Base-by-base conservation (phyloP, 139 green algal species). In the Micractinium conductrix region DNA sequence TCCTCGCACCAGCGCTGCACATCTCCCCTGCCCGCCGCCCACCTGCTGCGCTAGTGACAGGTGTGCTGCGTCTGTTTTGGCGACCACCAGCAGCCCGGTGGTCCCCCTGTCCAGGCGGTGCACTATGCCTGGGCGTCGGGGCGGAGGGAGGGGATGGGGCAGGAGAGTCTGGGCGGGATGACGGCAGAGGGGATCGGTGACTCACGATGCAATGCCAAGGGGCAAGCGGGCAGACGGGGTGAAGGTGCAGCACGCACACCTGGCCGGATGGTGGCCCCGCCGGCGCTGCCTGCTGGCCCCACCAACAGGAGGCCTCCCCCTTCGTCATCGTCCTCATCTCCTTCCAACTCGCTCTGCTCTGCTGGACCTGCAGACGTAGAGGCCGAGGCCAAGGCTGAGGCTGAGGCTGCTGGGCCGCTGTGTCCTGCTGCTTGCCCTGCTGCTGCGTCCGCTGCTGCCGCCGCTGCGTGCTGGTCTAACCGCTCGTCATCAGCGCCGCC, bases 81-180 rank as follows among this genome's bases (percentile, higher is more conserved):
- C 96, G 45, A 99, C 91, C 68, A 99, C 96, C 86, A 99, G 79
- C 40, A 99, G 87, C 0, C 96, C 96, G 42, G 92, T 97, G 33
- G 96, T 98, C 79, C 95, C 96, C 80, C 95, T 96, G 91, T 99
- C 97, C 19, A 99, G 81, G 0, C 97, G 89, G 89, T 99, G 97
- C 33, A 99, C 97, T 40, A 99, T 99, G n/a, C 97, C 97, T 0
- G 97, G 97, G 4, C 97, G n/a, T n/a, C n/a, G n/a, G n/a, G n/a
- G n/a, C n/a, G n/a, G n/a, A n/a, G n/a, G n/a, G n/a, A n/a, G n/a
- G n/a, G n/a, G n/a, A n/a, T n/a, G n/a, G n/a, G n/a, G n/a, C n/a
- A n/a, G n/a, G n/a, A n/a, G n/a, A n/a, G n/a, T n/a, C n/a, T n/a
- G n/a, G n/a, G n/a, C n/a, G n/a, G n/a, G n/a, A n/a, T n/a, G n/a